These are phyloP conservation scores for Ramichloridium luteum DNA, from an alignment of 2,329 filamentous ascomycete genomes.

Conservation along the genomic window DNA sequence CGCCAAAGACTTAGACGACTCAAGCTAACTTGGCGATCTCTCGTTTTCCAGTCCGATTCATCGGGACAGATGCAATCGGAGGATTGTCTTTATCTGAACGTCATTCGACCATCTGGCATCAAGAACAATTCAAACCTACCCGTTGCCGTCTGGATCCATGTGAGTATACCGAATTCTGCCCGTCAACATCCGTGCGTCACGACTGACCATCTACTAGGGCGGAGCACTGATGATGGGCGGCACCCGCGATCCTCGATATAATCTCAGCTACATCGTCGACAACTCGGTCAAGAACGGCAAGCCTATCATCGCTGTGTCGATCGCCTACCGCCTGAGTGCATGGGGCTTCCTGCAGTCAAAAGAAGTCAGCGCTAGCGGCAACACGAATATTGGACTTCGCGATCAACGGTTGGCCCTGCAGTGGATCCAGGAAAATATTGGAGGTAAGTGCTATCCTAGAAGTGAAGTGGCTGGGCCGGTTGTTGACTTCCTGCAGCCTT, in stretches of 20 bases:
- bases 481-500: conserved; percentile 30
- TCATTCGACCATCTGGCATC: conserved; percentile 42
- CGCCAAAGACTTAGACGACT: background rate
- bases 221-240: conserved; percentile 26
- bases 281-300: conserved; percentile 30
- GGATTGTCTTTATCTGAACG: conserved; percentile 51
- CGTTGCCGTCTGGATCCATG: conserved; percentile 49
- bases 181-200: too few species aligned
- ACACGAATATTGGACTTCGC: conserved; percentile 37
- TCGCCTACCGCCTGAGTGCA: conserved; percentile 53
- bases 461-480: conserved; percentile 25
- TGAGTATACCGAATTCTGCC: conserved; percentile 16
- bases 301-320: conserved; percentile 46
- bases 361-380: conserved; percentile 40
- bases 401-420: conserved; percentile 35
- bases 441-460: conserved; percentile 5
- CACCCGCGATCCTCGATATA: conserved; percentile 46
- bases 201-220: too few species aligned
- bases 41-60: conserved; percentile 14
- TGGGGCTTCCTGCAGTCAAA: conserved; percentile 57
- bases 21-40: conserved; percentile 1
- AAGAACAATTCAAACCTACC: conserved; percentile 35
- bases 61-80: conserved; percentile 34
- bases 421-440: conserved; percentile 34
- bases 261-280: conserved; percentile 47